phyloP scores from a whole-genome alignment of 345 rosid species.

The Carallia pectinifolia region DNA sequence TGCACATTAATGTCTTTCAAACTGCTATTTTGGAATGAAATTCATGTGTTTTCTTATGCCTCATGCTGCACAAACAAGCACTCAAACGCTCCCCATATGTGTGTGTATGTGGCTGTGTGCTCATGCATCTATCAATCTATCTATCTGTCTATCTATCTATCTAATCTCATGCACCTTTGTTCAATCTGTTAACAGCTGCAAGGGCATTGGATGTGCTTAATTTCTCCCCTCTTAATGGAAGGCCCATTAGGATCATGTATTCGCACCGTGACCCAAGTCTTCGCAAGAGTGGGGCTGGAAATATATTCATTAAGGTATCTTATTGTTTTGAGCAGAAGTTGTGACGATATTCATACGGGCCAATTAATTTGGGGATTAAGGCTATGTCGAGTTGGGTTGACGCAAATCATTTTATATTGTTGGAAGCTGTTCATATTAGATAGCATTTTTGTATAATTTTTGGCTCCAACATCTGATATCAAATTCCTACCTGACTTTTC shows the following conservation, averaged over 20 bases:
- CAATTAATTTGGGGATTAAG: too few species aligned
- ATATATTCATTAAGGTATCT: conserved; percentile 82
- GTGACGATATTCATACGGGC: too few species aligned
- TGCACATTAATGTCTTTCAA: too few species aligned
- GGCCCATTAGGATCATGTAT: conserved; percentile 76
- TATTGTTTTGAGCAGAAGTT: too few species aligned
- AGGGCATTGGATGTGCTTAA: conserved; percentile 80
- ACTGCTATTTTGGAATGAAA: too few species aligned
- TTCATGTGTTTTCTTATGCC: too few species aligned
- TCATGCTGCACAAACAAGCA: too few species aligned
- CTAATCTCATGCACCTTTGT: background rate
- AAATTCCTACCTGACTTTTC: conserved; percentile 3
- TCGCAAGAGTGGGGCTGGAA: conserved; percentile 92
- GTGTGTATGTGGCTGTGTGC: too few species aligned
- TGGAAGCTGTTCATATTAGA: background rate
- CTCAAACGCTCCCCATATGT: background rate
- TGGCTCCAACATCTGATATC: background rate
- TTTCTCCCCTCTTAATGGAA: conserved; percentile 73
- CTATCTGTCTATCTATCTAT: background rate
- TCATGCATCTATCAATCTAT: background rate
- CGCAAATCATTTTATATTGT: too few species aligned
- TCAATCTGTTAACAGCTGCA: conserved; percentile 54
- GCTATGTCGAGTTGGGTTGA: too few species aligned
- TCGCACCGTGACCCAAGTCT: conserved; percentile 76
- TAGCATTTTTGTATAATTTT: background rate